These are phyloP conservation scores for Herpotrichia juniperi DNA, from an alignment of 2,329 filamentous ascomycete species.

Conservation along the genomic window DNA sequence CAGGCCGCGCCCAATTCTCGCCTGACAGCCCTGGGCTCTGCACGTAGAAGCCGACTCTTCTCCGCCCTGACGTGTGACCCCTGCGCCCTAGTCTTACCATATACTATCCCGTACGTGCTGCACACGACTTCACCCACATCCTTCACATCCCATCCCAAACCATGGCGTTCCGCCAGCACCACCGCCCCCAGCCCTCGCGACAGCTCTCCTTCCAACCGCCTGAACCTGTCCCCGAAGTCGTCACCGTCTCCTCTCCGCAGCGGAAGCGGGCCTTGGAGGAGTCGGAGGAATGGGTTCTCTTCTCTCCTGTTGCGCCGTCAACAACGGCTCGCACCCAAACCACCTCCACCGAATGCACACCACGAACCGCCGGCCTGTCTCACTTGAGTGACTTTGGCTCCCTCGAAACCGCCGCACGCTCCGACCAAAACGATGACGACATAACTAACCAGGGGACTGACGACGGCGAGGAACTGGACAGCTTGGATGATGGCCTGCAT, in stretches of 20 bases:
- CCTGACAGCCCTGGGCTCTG: conserved; percentile 1
- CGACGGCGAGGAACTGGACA: conserved; percentile 82
- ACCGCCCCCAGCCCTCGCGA: conserved; percentile 41
- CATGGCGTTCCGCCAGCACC: conserved; percentile 49
- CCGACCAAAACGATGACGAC: conserved; percentile 50
- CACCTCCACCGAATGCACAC: conserved; percentile 67
- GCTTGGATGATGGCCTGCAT: conserved; percentile 87
- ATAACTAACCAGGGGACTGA: conserved; percentile 52
- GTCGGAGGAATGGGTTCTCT: conserved; percentile 94
- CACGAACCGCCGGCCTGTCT: conserved; percentile 72
- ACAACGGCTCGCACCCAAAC: conserved; percentile 73
- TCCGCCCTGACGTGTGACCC: background rate
- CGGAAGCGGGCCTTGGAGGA: conserved; percentile 64
- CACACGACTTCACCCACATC: background rate
- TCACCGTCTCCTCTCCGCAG: conserved; percentile 41
- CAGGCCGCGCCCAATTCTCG: conserved; percentile 14
- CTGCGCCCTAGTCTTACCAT: conserved; percentile 1
- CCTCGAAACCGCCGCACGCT: conserved; percentile 71
- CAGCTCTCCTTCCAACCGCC: conserved; percentile 42
- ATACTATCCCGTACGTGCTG: background rate
- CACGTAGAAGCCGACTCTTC: background rate
- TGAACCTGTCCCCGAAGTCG: conserved; percentile 28
- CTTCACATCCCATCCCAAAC: conserved; percentile 1
- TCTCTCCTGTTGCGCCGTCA: conserved; percentile 69
- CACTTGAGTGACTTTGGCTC: conserved; percentile 82